Evolutionary conservation across 164 flowering plant species (phyloP).

Genomic region (Vitis vinifera): ASM3070453v1 NC_081814.1:993001-993500

Average conservation of each 20-base stretch:
- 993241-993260: too few species aligned
- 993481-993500: too few species aligned
- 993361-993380: not conserved
- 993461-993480: too few species aligned
- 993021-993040: not conserved
- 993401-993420: too few species aligned
- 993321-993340: too few species aligned
- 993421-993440: too few species aligned
- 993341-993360: too few species aligned
- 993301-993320: too few species aligned
- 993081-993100: slow-evolving; percentile 91
- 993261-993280: too few species aligned
- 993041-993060: slow-evolving; percentile 70
- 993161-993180: not conserved
- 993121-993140: slow-evolving; percentile 61
- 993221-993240: not conserved
- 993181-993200: too few species aligned
- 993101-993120: slow-evolving; percentile 92
- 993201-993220: not conserved
- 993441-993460: too few species aligned
- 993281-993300: too few species aligned
- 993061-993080: slow-evolving; percentile 78
- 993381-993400: not conserved
- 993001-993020: not conserved
- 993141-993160: slow-evolving; percentile 50